Conservation (phyloP, 495 filamentous ascomycete genomes). For the Penicillium argentinense region DNA sequence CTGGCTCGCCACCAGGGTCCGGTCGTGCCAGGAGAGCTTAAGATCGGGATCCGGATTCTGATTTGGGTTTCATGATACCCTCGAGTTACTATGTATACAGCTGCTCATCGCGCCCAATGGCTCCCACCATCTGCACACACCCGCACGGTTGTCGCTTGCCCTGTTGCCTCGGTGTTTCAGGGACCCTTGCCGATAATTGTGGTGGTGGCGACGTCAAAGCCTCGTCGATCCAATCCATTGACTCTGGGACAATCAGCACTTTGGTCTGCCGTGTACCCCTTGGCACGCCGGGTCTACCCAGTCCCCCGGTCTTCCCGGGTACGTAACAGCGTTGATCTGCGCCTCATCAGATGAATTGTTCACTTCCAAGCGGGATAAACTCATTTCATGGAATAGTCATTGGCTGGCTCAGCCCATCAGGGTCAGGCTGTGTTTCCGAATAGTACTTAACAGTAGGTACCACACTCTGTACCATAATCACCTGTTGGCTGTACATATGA, state of each 20-base stretch:
- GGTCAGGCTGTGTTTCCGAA: too few relatives aligned
- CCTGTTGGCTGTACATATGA: too few relatives aligned
- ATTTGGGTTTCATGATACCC: too few relatives aligned
- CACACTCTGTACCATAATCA: too few relatives aligned
- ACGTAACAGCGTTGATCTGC: background rate
- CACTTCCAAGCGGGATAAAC: background rate
- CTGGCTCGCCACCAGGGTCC: too few relatives aligned
- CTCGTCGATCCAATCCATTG: slow-evolving; percentile 3
- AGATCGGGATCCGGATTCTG: too few relatives aligned
- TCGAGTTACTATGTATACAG: slow-evolving; percentile 3
- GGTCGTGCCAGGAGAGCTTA: too few relatives aligned
- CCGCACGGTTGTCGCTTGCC: background rate
- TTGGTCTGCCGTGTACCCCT: slow-evolving; percentile 2
- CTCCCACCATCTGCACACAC: background rate
- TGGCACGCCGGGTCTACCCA: background rate
- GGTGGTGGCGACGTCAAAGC: slow-evolving; percentile 15
- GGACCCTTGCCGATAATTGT: slow-evolving; percentile 2
- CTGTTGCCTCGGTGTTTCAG: slow-evolving; percentile 12
- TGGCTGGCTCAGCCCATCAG: background rate
- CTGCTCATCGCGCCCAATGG: too few relatives aligned
- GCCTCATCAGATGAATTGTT: background rate
- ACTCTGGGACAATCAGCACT: slow-evolving; percentile 6
- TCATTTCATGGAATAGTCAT: background rate
- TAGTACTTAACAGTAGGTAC: too few relatives aligned
- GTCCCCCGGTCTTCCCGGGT: too few relatives aligned